A percentile compares a stretch with the other conserved stretches of the same genome.
Evolutionary conservation across 139 green algal genomes (phyloP).

Genomic region (Asterochloris erici): DNA sequence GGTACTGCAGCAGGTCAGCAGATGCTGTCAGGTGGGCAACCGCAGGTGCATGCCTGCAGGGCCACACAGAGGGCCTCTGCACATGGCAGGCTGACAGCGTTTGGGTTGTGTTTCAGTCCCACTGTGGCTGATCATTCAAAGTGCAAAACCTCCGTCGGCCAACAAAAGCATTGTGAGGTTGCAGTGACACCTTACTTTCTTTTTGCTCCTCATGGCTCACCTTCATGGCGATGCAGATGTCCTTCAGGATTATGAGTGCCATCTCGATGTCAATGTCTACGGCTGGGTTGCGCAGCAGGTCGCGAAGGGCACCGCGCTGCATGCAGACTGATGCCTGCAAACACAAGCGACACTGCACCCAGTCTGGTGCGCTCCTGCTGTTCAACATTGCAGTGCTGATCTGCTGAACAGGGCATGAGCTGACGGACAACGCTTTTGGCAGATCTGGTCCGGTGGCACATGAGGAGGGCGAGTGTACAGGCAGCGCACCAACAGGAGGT

Average conservation of each 20-base stretch:
- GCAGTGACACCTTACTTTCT: too few relatives aligned
- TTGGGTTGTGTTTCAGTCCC: too few relatives aligned
- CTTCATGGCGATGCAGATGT: slow-evolving; percentile 10
- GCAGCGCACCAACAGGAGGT: neutral
- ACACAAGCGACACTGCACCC: neutral
- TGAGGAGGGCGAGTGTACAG: neutral
- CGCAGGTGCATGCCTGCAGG: too few relatives aligned
- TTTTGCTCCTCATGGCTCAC: too few relatives aligned
- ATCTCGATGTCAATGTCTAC: slow-evolving; percentile 15
- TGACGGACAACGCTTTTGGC: neutral
- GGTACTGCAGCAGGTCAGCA: neutral
- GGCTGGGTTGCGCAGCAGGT: slow-evolving; percentile 10
- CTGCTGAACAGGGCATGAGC: neutral
- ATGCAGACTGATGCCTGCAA: slow-evolving; percentile 5
- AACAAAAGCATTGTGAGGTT: too few relatives aligned
- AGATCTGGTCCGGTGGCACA: neutral
- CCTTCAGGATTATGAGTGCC: slow-evolving; percentile 10
- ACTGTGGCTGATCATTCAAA: too few relatives aligned
- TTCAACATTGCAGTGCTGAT: neutral
- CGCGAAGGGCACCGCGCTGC: slow-evolving; percentile 1
- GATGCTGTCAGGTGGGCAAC: too few relatives aligned
- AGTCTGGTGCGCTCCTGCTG: neutral
- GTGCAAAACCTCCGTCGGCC: too few relatives aligned
- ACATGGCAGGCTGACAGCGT: too few relatives aligned
- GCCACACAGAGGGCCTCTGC: too few relatives aligned